Conservation (phyloP, 1,139 yeast genomes). For the Saccharomycopsis hybrid region DNA sequence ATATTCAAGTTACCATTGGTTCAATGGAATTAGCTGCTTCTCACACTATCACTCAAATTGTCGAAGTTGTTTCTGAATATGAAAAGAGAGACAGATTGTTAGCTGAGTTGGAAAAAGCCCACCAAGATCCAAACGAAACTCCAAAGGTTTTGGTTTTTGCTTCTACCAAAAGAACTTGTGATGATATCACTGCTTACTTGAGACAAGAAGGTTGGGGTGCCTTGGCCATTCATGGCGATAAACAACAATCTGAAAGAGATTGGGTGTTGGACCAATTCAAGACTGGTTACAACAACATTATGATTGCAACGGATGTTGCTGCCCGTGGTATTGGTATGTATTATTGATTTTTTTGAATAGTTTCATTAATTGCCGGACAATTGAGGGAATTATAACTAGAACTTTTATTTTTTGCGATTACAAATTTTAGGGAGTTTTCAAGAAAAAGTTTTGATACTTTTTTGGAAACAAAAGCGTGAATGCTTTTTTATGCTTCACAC, state of each 20-base stretch:
- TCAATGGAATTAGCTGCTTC: conserved; percentile 95
- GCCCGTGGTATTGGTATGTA: conserved; percentile 99
- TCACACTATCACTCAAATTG: conserved; percentile 89
- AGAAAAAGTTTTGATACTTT: too few relatives aligned
- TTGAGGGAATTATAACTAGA: too few relatives aligned
- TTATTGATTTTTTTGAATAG: conserved; percentile 20
- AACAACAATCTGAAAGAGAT: conserved; percentile 96
- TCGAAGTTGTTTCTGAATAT: conserved; percentile 84
- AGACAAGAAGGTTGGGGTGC: conserved; percentile 99
- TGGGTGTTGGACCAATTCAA: conserved; percentile 95
- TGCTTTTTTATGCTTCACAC: neutral
- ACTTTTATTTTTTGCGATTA: too few relatives aligned
- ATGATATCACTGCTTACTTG: conserved; percentile 83
- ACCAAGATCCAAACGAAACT: conserved; percentile 52
- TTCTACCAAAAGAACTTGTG: conserved; percentile 96
- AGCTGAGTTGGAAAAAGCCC: conserved; percentile 77
- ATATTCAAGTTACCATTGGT: conserved; percentile 94
- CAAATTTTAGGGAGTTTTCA: too few relatives aligned
- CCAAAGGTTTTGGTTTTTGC: conserved; percentile 77
- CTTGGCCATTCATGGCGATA: conserved; percentile 97
- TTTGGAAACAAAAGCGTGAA: neutral
- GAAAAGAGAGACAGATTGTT: conserved; percentile 90
- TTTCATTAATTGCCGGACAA: neutral
- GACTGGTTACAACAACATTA: conserved; percentile 86
- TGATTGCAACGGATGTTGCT: conserved; percentile 99